These are phyloP conservation scores for Rhizophagus sp. DNA, from an alignment of 192 early-diverging fungal genomes.

Conservation along the genomic window DNA sequence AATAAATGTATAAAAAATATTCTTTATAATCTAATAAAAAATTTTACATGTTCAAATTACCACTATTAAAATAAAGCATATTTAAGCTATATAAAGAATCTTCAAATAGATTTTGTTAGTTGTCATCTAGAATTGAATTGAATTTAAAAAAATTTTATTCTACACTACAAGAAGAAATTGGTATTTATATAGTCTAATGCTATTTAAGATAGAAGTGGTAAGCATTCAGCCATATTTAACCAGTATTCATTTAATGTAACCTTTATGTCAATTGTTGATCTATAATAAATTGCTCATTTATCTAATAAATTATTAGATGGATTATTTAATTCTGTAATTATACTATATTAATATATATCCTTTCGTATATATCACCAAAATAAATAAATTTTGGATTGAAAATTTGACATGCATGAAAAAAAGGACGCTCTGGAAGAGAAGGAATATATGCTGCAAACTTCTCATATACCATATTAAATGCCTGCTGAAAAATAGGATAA, in stretches of 20 bases:
- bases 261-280: neutral
- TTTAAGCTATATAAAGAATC: too few species aligned
- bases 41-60: too few species aligned
- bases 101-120: too few species aligned
- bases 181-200: too few species aligned
- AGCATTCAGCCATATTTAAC: too few species aligned
- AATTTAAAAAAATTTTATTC: too few species aligned
- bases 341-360: neutral
- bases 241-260: neutral
- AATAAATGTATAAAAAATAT: too few species aligned
- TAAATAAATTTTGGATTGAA: constrained; percentile 20
- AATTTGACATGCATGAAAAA: constrained; percentile 1
- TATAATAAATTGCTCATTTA: neutral
- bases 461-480: neutral
- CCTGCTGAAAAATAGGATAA: neutral
- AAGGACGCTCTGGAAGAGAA: neutral
- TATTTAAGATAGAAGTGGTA: too few species aligned
- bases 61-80: too few species aligned
- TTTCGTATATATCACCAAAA: neutral
- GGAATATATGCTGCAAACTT: constrained; percentile 9
- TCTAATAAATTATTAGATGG: neutral
- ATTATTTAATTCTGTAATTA: neutral
- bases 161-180: neutral
- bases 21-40: too few species aligned
- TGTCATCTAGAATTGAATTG: too few species aligned